A percentile compares a stretch with the other conserved stretches of the same genome.
Conservation (phyloP, 371 early-diverging fungal genomes). For the Syncephalastrum sp. region DNA sequence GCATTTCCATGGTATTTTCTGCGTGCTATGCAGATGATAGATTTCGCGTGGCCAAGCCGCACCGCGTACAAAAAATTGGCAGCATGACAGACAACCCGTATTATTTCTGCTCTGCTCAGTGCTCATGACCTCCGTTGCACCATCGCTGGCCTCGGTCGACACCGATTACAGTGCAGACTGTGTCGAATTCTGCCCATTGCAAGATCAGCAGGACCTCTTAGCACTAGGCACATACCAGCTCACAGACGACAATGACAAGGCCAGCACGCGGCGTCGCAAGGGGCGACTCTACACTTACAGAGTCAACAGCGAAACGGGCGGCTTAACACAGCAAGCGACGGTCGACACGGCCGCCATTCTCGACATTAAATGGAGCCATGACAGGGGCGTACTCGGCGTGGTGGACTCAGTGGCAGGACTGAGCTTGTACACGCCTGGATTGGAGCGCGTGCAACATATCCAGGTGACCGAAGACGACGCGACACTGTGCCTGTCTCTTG, state of each 20-base stretch:
- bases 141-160: conserved; percentile 48
- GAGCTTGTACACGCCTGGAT: conserved; percentile 33
- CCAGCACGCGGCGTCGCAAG: conserved; percentile 31
- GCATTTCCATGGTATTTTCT: too few species aligned
- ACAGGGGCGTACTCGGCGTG: conserved; percentile 50
- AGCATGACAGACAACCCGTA: too few species aligned
- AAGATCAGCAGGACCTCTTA: conserved; percentile 39
- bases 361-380: conserved; percentile 84
- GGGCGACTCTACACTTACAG: conserved; percentile 37
- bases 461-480: conserved; percentile 45
- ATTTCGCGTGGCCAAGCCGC: too few species aligned
- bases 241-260: conserved; percentile 34
- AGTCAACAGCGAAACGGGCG: conserved; percentile 12
- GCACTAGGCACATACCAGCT: conserved; percentile 86
- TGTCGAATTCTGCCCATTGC: conserved; percentile 76
- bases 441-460: conserved; percentile 31
- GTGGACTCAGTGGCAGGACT: conserved; percentile 67
- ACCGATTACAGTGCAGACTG: conserved; percentile 81
- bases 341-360: conserved; percentile 76
- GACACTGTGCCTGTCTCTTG: conserved; percentile 81
- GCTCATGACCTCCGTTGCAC: too few species aligned
- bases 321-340: conserved; percentile 31
- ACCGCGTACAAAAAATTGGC: too few species aligned
- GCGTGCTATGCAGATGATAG: too few species aligned
- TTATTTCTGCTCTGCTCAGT: too few species aligned